Conservation (phyloP, 805 yeast species). For the Debaryomyces hansenii region DNA sequence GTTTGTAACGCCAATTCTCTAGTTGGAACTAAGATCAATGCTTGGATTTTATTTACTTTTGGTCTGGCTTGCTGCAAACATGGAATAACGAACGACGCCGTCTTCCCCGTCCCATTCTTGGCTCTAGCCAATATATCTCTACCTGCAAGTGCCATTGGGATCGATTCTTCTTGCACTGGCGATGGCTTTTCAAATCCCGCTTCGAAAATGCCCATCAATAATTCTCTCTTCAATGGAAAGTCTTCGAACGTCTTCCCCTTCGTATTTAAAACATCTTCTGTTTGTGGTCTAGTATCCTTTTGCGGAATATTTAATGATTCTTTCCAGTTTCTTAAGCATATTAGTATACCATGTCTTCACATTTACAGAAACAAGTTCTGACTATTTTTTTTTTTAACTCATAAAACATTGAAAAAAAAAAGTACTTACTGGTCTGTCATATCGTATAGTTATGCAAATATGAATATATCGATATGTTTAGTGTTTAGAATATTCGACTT, state of each 20-base stretch:
- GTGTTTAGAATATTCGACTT: not conserved
- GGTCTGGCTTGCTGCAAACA: constrained; percentile 87
- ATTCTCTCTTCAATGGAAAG: constrained; percentile 85
- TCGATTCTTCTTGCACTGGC: constrained; percentile 96
- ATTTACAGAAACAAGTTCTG: no score
- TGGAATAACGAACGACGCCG: constrained; percentile 96
- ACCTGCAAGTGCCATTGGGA: constrained; percentile 93
- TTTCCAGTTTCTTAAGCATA: constrained; percentile 59
- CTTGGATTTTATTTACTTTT: constrained; percentile 80
- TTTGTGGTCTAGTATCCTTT: constrained; percentile 92
- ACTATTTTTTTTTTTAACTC: no score
- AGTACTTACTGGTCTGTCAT: no score
- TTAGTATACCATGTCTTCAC: constrained; percentile 2
- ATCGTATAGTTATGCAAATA: no score
- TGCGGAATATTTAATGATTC: constrained; percentile 68
- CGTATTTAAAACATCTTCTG: constrained; percentile 91
- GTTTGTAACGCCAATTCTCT: constrained; percentile 98
- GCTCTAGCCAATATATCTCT: constrained; percentile 97
- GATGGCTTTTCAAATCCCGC: constrained; percentile 98
- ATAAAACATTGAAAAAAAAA: no score
- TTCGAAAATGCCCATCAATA: constrained; percentile 97
- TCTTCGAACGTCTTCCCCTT: constrained; percentile 92
- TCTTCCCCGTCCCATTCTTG: constrained; percentile 97
- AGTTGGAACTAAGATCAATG: constrained; percentile 92
- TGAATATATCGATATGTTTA: no score